Evolutionary conservation across 176 grass and related monocot genomes (phyloP).

Genomic region (Carex parvula): DNA sequence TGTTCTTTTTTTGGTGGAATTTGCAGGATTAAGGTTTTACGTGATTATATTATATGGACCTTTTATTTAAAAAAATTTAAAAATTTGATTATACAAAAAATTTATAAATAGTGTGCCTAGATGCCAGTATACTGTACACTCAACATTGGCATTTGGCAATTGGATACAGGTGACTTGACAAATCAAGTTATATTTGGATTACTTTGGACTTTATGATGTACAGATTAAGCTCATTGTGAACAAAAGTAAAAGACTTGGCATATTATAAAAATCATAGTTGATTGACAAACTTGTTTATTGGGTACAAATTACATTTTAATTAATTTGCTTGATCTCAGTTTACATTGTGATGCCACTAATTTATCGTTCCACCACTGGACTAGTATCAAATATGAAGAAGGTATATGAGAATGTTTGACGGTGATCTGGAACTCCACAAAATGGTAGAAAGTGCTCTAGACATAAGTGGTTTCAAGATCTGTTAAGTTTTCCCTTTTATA

Average conservation of each 20-base stretch:
- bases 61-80: background rate
- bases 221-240: background rate
- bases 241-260: background rate
- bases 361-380: background rate
- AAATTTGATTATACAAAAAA: background rate
- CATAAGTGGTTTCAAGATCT: background rate
- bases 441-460: background rate
- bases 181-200: background rate
- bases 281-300: background rate
- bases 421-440: background rate
- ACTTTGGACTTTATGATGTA: background rate
- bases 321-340: constrained; percentile 9
- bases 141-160: background rate
- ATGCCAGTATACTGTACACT: background rate
- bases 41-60: background rate
- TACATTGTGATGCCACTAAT: background rate
- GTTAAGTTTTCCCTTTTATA: background rate
- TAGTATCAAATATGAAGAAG: background rate
- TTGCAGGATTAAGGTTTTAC: background rate
- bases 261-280: background rate
- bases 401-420: background rate
- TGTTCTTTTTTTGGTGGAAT: background rate
- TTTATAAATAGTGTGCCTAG: background rate
- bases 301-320: background rate
- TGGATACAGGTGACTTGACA: background rate